Base-by-base conservation (phyloP, 176 grass and related monocot genomes). In the Paspalum notatum region DNA sequence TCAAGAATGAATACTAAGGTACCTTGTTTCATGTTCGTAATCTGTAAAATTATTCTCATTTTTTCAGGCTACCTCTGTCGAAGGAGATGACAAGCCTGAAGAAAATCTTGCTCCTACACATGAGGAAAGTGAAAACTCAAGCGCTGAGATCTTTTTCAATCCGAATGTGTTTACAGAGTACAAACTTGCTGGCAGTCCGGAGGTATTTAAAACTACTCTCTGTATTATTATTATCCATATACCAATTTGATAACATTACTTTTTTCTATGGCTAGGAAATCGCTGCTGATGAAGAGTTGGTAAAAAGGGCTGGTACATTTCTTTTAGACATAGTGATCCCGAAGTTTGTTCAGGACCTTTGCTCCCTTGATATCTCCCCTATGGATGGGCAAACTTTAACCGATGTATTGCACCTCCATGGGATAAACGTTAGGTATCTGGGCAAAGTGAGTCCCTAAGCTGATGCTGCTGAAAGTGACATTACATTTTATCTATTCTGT, bases 121-220 rank as follows among this genome's bases (percentile, higher is more conserved):
- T 71, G 72, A 44, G 48, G 58, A 71, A 71, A 62, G 61, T 51
- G 38, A 63, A 4, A 47, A 73, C 12, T 52, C 84, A 68, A 32
- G 14, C 80, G 45, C 85, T 18, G 93, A 96, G 52, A 93, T 93
- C 77, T 72, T 95, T 83, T 88, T 99, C 76, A 99, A 99, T 58
- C 92, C 93, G 16, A 99, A 99, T 77, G 93, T 99, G 5, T 99
- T 99, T 71, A 99, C 93, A 14, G 97, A 99, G 66, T 99, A 93
- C 83, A 99, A 93, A 85, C 87, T 96, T 76, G 86, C 89, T 74
- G 93, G 93, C 38, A 83, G 76, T 87, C 88, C 87, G 71, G 93
- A 99, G 90, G 97, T 88, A 42, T 79, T 65, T 1, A n/a, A 17
- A 75, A 62, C 59, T 85, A 85, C 71, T 69, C 8, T 73, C 75